Evolutionary conservation across 306 rosid species (phyloP).

Genomic region (Notholithocarpus densiflorus): DNA sequence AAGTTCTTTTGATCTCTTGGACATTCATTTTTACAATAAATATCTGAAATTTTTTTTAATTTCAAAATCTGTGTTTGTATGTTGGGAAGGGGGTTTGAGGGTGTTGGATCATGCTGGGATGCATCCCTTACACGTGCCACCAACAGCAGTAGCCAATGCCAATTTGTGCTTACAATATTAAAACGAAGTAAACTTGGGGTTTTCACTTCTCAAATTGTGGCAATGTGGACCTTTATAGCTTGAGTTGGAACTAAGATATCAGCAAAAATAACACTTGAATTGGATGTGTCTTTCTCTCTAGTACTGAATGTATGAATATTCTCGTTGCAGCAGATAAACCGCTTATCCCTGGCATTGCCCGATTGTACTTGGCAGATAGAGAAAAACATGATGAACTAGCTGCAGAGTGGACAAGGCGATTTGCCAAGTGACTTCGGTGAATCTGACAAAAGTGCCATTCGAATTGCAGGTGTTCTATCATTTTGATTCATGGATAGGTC

Average conservation of each 20-base stretch:
- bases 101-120: too few species aligned
- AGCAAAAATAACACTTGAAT: neutral
- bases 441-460: slow-evolving; percentile 12
- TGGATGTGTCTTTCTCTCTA: neutral
- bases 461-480: neutral
- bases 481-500: neutral
- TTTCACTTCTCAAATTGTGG: too few species aligned
- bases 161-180: too few species aligned
- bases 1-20: slow-evolving; percentile 31
- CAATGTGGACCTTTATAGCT: neutral
- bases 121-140: too few species aligned
- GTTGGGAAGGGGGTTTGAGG: neutral
- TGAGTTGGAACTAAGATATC: neutral
- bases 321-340: slow-evolving; percentile 55
- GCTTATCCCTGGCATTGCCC: slow-evolving; percentile 62
- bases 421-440: slow-evolving; percentile 61
- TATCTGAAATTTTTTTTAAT: neutral
- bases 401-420: slow-evolving; percentile 76
- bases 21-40: neutral
- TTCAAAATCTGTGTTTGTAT: neutral
- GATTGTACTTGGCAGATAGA: slow-evolving; percentile 65
- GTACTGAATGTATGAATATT: neutral
- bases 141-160: too few species aligned
- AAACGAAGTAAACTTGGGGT: too few species aligned
- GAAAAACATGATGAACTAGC: slow-evolving; percentile 76